A percentile compares a stretch with the other conserved stretches of the same genome.
Conservation (phyloP, 1,139 yeast genomes). For the Hemisphaericaspora xylofermentans region DNA sequence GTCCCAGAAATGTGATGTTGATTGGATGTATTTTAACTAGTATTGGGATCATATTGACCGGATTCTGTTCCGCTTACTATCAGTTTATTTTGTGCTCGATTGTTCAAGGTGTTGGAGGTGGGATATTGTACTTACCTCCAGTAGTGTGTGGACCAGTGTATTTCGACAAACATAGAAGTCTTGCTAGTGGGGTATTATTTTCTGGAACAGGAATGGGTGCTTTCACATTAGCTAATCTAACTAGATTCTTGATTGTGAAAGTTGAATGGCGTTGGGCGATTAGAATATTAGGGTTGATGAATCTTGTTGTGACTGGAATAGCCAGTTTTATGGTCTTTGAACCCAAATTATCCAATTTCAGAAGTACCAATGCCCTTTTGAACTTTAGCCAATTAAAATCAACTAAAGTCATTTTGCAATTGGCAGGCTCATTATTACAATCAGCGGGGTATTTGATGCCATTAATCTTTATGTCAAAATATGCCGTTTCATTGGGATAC, state of each 20-base stretch:
- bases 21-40: constrained; percentile 27
- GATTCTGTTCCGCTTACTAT: constrained; percentile 22
- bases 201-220: constrained; percentile 47
- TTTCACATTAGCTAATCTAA: constrained; percentile 34
- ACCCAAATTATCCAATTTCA: constrained; percentile 16
- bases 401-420: constrained; percentile 25
- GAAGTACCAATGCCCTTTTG: constrained; percentile 18
- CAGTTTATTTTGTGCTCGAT: constrained; percentile 26
- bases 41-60: constrained; percentile 26
- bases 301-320: constrained; percentile 16
- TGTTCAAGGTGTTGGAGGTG: constrained; percentile 41
- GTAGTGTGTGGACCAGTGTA: constrained; percentile 42
- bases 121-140: constrained; percentile 38
- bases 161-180: constrained; percentile 34
- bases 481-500: constrained; percentile 36
- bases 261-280: constrained; percentile 44
- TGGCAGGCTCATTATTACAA: constrained; percentile 34
- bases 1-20: constrained; percentile 24
- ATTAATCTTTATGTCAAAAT: constrained; percentile 41
- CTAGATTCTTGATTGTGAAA: constrained; percentile 25
- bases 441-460: constrained; percentile 44
- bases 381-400: constrained; percentile 19
- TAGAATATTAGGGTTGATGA: constrained; percentile 31
- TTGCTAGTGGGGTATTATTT: constrained; percentile 42
- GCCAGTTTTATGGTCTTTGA: constrained; percentile 23